A percentile compares a stretch with the other conserved stretches of the same genome.
Evolutionary conservation across 1,139 yeast genomes (phyloP).

Genomic region (Yamadazyma blattariae): DNA sequence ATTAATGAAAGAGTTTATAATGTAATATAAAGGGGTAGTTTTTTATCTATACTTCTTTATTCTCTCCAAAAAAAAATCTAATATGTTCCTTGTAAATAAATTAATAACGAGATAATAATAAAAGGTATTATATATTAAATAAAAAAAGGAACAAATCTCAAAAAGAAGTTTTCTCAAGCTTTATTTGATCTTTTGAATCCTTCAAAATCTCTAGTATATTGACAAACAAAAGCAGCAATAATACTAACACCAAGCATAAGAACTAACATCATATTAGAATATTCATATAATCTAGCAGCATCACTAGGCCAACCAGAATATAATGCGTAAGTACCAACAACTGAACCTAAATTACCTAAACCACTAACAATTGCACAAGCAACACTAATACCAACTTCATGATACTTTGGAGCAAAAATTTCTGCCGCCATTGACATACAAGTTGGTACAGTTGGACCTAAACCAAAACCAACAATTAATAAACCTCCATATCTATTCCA

Average conservation of each 20-base stretch:
- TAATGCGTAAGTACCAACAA: constrained; percentile 79
- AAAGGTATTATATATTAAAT: not conserved
- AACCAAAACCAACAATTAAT: constrained; percentile 77
- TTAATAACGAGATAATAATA: too few relatives aligned
- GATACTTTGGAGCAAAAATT: constrained; percentile 67
- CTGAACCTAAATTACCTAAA: constrained; percentile 82
- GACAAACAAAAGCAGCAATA: constrained; percentile 40
- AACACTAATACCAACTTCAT: constrained; percentile 84
- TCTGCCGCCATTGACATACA: constrained; percentile 87
- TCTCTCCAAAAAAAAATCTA: too few relatives aligned
- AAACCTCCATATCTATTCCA: constrained; percentile 84
- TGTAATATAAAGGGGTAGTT: constrained; percentile 3
- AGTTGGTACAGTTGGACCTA: constrained; percentile 89
- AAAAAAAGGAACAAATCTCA: too few relatives aligned
- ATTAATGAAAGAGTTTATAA: constrained; percentile 6
- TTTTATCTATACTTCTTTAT: too few relatives aligned
- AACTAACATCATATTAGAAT: constrained; percentile 84
- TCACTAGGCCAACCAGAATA: constrained; percentile 89
- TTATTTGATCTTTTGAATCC: not conserved
- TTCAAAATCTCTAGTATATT: constrained; percentile 23
- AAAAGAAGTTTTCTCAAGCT: too few relatives aligned
- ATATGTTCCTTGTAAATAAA: too few relatives aligned
- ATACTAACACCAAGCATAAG: constrained; percentile 73
- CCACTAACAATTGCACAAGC: constrained; percentile 83
- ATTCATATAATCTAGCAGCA: constrained; percentile 51